Percentiles rank a stretch among this genome's conserved stretches.
Evolutionary conservation across 495 filamentous ascomycete genomes (phyloP).

Genomic region (Copromyces sp.): DNA sequence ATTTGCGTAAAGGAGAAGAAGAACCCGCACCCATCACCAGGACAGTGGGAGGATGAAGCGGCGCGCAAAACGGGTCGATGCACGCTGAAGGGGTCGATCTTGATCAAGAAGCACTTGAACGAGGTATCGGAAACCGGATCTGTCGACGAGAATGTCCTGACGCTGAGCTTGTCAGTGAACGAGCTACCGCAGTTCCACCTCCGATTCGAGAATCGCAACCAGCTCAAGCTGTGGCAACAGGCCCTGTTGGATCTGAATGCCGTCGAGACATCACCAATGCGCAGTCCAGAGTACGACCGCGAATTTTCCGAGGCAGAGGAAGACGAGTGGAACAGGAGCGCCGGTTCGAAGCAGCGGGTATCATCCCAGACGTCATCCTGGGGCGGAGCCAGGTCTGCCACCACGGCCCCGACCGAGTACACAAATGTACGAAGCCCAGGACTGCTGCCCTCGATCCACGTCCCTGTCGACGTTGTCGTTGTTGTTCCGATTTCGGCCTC

Average conservation of each 20-base stretch:
- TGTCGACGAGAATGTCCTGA: slow-evolving; percentile 72
- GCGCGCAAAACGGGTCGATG: slow-evolving; percentile 61
- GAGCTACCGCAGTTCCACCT: slow-evolving; percentile 97
- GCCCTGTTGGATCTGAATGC: slow-evolving; percentile 77
- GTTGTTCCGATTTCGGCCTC: slow-evolving; percentile 97
- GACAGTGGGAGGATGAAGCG: slow-evolving; percentile 54
- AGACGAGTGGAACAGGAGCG: slow-evolving; percentile 71
- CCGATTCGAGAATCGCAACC: slow-evolving; percentile 72
- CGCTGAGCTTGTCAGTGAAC: slow-evolving; percentile 80
- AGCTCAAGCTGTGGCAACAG: slow-evolving; percentile 87
- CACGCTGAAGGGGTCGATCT: slow-evolving; percentile 92
- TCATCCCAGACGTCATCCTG: slow-evolving; percentile 82
- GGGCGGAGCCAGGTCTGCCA: slow-evolving; percentile 69
- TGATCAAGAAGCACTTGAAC: slow-evolving; percentile 97
- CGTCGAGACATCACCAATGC: slow-evolving; percentile 46
- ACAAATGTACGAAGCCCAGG: slow-evolving; percentile 46
- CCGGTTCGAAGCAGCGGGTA: slow-evolving; percentile 54
- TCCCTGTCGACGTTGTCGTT: slow-evolving; percentile 90
- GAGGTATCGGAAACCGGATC: slow-evolving; percentile 61
- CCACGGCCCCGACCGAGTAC: slow-evolving; percentile 73
- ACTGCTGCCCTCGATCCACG: slow-evolving; percentile 59
- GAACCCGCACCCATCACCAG: slow-evolving; percentile 30
- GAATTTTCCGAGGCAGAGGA: slow-evolving; percentile 82
- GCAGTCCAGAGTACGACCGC: slow-evolving; percentile 63
- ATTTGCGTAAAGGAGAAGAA: slow-evolving; percentile 99